Conservation (phyloP, 805 yeast species). For the Kluyveromyces aestuarii region DNA sequence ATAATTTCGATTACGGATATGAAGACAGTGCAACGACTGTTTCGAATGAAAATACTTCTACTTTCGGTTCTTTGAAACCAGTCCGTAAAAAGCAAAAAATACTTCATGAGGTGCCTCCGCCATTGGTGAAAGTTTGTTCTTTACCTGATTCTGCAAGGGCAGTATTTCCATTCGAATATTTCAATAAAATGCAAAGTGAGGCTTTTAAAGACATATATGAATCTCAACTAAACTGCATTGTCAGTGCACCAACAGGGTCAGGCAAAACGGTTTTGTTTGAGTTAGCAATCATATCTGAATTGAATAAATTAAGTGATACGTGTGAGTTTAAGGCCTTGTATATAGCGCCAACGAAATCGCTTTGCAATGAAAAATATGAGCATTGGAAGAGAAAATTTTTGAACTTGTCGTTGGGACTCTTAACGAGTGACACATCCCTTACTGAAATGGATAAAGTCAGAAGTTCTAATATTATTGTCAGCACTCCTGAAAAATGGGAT, state of each 20-base stretch:
- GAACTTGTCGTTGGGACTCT: slow-evolving; percentile 37
- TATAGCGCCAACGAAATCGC: slow-evolving; percentile 52
- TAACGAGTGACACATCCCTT: slow-evolving; percentile 47
- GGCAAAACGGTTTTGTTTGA: slow-evolving; percentile 51
- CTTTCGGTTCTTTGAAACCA: background rate
- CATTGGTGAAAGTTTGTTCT: background rate
- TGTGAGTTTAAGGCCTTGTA: slow-evolving; percentile 33
- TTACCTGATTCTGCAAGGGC: slow-evolving; percentile 33
- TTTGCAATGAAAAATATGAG: slow-evolving; percentile 40
- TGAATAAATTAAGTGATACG: slow-evolving; percentile 20
- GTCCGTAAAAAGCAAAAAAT: background rate
- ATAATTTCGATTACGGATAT: background rate
- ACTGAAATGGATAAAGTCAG: slow-evolving; percentile 35
- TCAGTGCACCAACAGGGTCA: slow-evolving; percentile 52
- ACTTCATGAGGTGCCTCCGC: background rate
- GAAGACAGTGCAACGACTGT: background rate
- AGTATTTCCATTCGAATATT: slow-evolving; percentile 11
- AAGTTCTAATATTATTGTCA: slow-evolving; percentile 42
- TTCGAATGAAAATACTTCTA: background rate
- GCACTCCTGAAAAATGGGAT: slow-evolving; percentile 61
- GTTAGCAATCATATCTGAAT: slow-evolving; percentile 36
- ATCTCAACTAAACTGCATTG: slow-evolving; percentile 33
- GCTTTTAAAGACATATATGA: slow-evolving; percentile 33
- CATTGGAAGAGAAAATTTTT: slow-evolving; percentile 39
- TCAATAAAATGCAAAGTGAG: slow-evolving; percentile 44